Conservation (phyloP, 2,329 filamentous ascomycete genomes). For the Cladosporium phlei region DNA sequence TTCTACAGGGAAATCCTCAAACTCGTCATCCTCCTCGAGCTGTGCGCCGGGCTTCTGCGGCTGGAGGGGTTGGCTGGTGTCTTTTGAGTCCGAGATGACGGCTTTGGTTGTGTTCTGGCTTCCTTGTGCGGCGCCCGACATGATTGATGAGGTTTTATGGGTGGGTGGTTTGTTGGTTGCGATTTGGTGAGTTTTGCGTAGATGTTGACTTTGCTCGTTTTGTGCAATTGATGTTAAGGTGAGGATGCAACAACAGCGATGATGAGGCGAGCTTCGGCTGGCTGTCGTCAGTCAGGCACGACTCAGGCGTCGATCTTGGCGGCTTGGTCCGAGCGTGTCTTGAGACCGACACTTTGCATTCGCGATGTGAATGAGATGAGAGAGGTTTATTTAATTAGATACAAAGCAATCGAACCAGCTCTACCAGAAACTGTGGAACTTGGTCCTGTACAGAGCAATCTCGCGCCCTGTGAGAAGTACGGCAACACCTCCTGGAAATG, state of each 20-base stretch:
- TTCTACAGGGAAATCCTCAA: slow-evolving; percentile 97
- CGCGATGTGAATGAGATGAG: slow-evolving; percentile 3
- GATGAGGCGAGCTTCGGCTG: slow-evolving; percentile 6
- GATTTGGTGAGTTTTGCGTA: neutral
- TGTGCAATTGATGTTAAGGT: neutral
- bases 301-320: slow-evolving; percentile 8
- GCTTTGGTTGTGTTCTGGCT: slow-evolving; percentile 38
- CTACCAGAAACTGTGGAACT: too few relatives aligned
- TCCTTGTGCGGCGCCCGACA: slow-evolving; percentile 20
- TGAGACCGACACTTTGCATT: slow-evolving; percentile 10
- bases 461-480: too few relatives aligned
- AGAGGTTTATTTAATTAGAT: too few relatives aligned
- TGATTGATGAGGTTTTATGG: too few relatives aligned
- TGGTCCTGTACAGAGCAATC: too few relatives aligned
- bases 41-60: slow-evolving; percentile 61
- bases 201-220: neutral
- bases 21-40: slow-evolving; percentile 96
- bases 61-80: slow-evolving; percentile 46
- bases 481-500: slow-evolving; percentile 4
- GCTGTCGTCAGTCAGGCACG: slow-evolving; percentile 3
- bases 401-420: too few relatives aligned
- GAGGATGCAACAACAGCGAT: neutral
- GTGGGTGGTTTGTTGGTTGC: neutral
- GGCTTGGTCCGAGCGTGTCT: neutral
- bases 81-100: slow-evolving; percentile 33